A percentile compares a stretch with the other conserved stretches of the same genome.
Evolutionary conservation across 805 yeast genomes (phyloP).

Genomic region (Brettanomyces naardenensis): DNA sequence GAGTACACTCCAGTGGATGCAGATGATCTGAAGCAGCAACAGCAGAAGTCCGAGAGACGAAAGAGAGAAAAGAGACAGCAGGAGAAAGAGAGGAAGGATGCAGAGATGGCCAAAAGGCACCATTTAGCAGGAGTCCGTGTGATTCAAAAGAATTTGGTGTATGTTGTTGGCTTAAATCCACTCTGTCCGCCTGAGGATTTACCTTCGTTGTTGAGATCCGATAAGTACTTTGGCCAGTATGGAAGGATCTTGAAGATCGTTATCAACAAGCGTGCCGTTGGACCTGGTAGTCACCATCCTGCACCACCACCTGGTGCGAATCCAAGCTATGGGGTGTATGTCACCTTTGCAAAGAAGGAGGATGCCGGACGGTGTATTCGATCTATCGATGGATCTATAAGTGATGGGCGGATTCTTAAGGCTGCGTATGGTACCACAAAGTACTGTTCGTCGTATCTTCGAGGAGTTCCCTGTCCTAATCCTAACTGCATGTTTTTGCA

Average conservation of each 20-base stretch:
- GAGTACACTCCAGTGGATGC: slow-evolving; percentile 77
- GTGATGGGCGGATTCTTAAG: slow-evolving; percentile 82
- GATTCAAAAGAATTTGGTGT: slow-evolving; percentile 94
- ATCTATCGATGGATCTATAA: slow-evolving; percentile 85
- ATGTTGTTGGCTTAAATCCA: slow-evolving; percentile 91
- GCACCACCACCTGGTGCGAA: slow-evolving; percentile 28
- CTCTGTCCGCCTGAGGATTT: slow-evolving; percentile 81
- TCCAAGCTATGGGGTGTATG: slow-evolving; percentile 91
- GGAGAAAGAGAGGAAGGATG: slow-evolving; percentile 88
- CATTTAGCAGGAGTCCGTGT: slow-evolving; percentile 96
- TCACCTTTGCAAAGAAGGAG: slow-evolving; percentile 85
- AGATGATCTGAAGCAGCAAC: slow-evolving; percentile 83
- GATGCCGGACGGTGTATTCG: slow-evolving; percentile 92
- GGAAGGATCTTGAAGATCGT: slow-evolving; percentile 94
- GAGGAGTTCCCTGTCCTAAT: slow-evolving; percentile 95
- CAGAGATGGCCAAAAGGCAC: slow-evolving; percentile 74
- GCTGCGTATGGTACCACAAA: slow-evolving; percentile 99
- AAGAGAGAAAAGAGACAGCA: slow-evolving; percentile 77
- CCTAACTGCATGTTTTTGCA: slow-evolving; percentile 98
- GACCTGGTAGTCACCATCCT: slow-evolving; percentile 27
- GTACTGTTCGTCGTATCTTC: slow-evolving; percentile 90
- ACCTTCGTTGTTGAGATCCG: slow-evolving; percentile 74
- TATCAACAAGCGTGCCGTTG: slow-evolving; percentile 68
- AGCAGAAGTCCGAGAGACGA: slow-evolving; percentile 68
- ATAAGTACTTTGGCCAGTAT: slow-evolving; percentile 96